A percentile compares a stretch with the other conserved stretches of the same genome.
phyloP scores from a whole-genome alignment of 192 early-diverging fungal species.

The Pecoramyces ruminantium region DNA sequence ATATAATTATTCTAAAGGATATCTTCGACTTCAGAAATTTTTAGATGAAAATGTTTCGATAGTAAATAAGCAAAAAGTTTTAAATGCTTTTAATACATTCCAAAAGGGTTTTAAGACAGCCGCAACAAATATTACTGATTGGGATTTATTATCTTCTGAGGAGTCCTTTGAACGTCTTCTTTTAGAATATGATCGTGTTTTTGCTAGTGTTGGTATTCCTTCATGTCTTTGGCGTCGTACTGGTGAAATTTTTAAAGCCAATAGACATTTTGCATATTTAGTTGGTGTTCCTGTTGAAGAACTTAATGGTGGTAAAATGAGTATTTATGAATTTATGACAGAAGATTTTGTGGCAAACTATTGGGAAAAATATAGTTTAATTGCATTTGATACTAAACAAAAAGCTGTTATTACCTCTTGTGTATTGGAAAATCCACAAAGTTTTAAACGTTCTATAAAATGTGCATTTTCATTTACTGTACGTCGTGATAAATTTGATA shows the following conservation, averaged over 20 bases:
- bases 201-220: slow-evolving; percentile 84
- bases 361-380: background rate
- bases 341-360: background rate
- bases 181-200: slow-evolving; percentile 87
- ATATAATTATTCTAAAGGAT: slow-evolving; percentile 87
- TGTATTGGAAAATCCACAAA: background rate
- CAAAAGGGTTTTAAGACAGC: slow-evolving; percentile 72
- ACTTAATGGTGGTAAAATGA: slow-evolving; percentile 44
- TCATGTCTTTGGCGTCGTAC: slow-evolving; percentile 88
- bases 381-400: background rate
- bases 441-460: background rate
- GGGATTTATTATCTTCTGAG: slow-evolving; percentile 85
- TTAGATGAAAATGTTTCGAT: slow-evolving; percentile 77
- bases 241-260: slow-evolving; percentile 92
- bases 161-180: slow-evolving; percentile 91
- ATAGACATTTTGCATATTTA: slow-evolving; percentile 81
- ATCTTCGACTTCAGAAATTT: slow-evolving; percentile 70
- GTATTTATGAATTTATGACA: background rate
- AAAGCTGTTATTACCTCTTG: background rate
- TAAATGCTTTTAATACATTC: slow-evolving; percentile 75
- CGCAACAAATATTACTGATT: slow-evolving; percentile 75
- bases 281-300: slow-evolving; percentile 68
- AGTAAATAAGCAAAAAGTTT: slow-evolving; percentile 51
- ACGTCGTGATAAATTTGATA: background rate
- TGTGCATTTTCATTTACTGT: background rate